These are phyloP conservation scores for Cladosporium austrohemisphaericum DNA, from an alignment of 2,329 filamentous ascomycete species.

Conservation along the genomic window DNA sequence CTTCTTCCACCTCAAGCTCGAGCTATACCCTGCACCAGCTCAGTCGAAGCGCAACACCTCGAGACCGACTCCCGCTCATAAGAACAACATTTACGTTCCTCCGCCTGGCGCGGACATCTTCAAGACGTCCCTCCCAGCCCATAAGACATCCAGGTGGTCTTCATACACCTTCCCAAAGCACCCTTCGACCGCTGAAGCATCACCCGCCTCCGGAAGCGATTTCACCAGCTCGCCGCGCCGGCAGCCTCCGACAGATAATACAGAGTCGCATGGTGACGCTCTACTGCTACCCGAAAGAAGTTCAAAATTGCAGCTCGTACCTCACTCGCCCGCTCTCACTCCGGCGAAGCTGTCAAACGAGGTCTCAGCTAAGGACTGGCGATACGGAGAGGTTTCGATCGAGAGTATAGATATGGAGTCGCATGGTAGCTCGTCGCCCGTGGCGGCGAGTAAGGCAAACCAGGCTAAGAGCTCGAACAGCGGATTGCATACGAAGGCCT, in stretches of 20 bases:
- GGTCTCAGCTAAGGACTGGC: conserved; percentile 65
- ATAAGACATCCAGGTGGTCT: conserved; percentile 38
- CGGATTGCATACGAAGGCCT: conserved; percentile 77
- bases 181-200: conserved; percentile 8
- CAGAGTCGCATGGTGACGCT: conserved; percentile 33
- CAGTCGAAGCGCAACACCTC: conserved; percentile 7
- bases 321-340: conserved; percentile 31
- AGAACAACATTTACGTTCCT: conserved; percentile 35
- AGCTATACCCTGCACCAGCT: conserved; percentile 48
- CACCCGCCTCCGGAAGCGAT: conserved; percentile 1
- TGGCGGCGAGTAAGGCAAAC: conserved; percentile 35
- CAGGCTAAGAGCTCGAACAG: conserved; percentile 50
- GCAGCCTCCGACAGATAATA: conserved; percentile 10
- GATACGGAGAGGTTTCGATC: conserved; percentile 74
- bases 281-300: conserved; percentile 34
- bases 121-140: conserved; percentile 40
- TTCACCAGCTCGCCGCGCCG: conserved; percentile 15
- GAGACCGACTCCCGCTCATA: neutral
- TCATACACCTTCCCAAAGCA: conserved; percentile 21
- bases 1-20: conserved; percentile 61
- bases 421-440: conserved; percentile 21
- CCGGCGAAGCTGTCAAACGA: conserved; percentile 40
- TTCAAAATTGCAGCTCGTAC: conserved; percentile 34
- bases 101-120: conserved; percentile 45
- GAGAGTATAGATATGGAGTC: conserved; percentile 73